Evolutionary conservation across 2,329 filamentous ascomycete genomes (phyloP), one percentile per base, ranked within the genome.

Genomic region (Zalaria sp.): DNA sequence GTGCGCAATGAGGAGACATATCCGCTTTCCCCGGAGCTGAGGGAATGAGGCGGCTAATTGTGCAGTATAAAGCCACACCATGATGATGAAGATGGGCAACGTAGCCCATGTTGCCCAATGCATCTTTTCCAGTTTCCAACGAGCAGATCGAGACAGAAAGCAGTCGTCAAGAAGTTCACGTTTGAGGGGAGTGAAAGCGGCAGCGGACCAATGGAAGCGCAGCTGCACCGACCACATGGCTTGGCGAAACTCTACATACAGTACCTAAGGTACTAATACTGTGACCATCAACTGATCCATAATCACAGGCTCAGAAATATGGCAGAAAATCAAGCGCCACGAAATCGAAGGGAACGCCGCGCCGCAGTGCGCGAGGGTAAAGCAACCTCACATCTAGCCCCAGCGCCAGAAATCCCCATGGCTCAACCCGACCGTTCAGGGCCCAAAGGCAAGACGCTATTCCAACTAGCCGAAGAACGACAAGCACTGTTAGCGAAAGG

Each of bases 1-100:
- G 65, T 98, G 91, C 25, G 91, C 91, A 55, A 98, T 96, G 42
- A 98, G 71, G 41, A 98, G 74, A 58, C 84, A 83, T 57, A 98
- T 86, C 55, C 84, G 79, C 71, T 93, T 93, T 66, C 85, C 81
- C 52, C 69, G 71, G 48, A 95, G 67, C 36, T 67, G 73, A 3
- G 85, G 83, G 51, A 84, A 75, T 28, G 71, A 59, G 25, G 47
- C 48, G 47, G 56, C 62, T 45, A 69, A 57, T 45, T 64, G 63
- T 28, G 62, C 58, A 27, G 66, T 68, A 51, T 67, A 67, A 44
- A 69, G 53, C 66, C 66, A 71, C 42, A 69, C 51, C 37, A 55
- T 56, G 32, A 66, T 51, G 36, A 67, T 41, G 27, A 67, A 51
- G 32, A 65, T 44, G 39, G 67, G 66, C 40, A 68, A 41, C 35